Conservation (phyloP, 2,329 filamentous ascomycete species). For the Aspergillus latus region DNA sequence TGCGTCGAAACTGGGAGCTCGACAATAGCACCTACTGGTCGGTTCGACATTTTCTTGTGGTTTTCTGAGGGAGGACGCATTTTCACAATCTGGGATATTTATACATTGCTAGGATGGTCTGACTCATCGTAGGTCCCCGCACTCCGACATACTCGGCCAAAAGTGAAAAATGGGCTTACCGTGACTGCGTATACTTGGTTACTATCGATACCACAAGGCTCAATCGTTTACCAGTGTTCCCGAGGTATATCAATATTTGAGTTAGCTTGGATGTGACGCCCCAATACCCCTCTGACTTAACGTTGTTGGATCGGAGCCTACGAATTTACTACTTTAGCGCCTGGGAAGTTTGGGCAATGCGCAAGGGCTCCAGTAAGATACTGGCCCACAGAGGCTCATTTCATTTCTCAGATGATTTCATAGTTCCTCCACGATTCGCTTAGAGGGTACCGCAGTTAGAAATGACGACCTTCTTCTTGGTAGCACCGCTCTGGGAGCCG, state of each 20-base stretch:
- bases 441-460: neutral
- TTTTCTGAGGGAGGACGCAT: neutral
- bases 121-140: too few relatives aligned
- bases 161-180: too few relatives aligned
- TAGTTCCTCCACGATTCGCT: neutral
- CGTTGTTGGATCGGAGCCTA: too few relatives aligned
- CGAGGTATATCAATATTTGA: too few relatives aligned
- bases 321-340: neutral
- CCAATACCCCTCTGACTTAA: too few relatives aligned
- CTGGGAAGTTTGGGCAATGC: neutral
- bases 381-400: neutral
- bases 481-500: conserved; percentile 53
- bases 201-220: too few relatives aligned
- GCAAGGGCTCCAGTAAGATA: neutral
- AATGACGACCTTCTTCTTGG: neutral
- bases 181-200: too few relatives aligned
- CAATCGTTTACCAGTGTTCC: too few relatives aligned
- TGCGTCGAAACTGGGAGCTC: neutral
- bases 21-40: neutral
- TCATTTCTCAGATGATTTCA: neutral
- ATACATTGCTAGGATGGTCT: too few relatives aligned
- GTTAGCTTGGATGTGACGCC: too few relatives aligned
- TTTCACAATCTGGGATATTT: neutral
- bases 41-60: neutral
- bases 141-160: too few relatives aligned